These are phyloP conservation scores for Trichomonascaceae sp. DNA, from an alignment of 1,139 yeast species.

Conservation along the genomic window DNA sequence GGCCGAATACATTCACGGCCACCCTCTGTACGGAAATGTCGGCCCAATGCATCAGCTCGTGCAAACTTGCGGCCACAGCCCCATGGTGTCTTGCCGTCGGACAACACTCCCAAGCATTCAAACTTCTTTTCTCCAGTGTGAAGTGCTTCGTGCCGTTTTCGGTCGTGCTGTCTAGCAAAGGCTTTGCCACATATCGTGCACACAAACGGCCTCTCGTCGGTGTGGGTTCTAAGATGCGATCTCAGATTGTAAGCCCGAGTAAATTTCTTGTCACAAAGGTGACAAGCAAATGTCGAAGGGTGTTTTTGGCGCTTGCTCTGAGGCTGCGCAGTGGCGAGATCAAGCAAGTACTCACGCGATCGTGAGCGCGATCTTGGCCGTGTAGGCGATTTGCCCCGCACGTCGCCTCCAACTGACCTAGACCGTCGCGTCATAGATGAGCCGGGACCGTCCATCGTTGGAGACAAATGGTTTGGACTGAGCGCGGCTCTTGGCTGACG, in stretches of 20 bases:
- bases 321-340: conserved; percentile 23
- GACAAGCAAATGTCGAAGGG: conserved; percentile 72
- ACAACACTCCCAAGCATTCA: conserved; percentile 64
- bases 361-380: conserved; percentile 15
- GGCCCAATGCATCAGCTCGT: conserved; percentile 83
- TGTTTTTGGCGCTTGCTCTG: conserved; percentile 55
- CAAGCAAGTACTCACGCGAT: conserved; percentile 24
- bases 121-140: conserved; percentile 86
- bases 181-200: conserved; percentile 87
- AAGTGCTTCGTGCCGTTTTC: conserved; percentile 85
- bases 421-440: conserved; percentile 9
- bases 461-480: neutral
- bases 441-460: neutral
- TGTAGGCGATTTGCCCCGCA: too few species aligned
- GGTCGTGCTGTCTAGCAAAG: conserved; percentile 90
- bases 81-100: conserved; percentile 51
- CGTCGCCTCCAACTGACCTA: conserved; percentile 6
- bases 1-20: conserved; percentile 76
- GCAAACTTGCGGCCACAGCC: conserved; percentile 94
- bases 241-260: conserved; percentile 88
- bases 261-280: conserved; percentile 71
- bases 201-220: conserved; percentile 82
- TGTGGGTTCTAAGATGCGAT: conserved; percentile 85
- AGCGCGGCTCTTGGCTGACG: neutral
- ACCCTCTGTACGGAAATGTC: conserved; percentile 91